Evolutionary conservation across 2,329 filamentous ascomycete genomes (phyloP).

Genomic region (Raffaelea ambrosiae): DNA sequence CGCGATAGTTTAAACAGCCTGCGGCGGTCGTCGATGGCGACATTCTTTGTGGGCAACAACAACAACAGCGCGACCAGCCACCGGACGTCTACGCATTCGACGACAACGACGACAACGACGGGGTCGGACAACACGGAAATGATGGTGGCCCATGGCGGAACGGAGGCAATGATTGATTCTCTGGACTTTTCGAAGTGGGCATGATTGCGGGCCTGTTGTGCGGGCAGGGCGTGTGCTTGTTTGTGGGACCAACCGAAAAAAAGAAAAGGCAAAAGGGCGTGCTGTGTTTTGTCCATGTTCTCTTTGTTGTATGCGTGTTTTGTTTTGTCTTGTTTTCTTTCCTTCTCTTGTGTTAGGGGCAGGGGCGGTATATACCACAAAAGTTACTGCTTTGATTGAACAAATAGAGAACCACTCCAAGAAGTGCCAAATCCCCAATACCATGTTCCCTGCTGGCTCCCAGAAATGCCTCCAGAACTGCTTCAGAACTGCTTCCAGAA

Average conservation of each 20-base stretch:
- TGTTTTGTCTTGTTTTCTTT: neutral
- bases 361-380: conserved; percentile 25
- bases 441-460: too few species aligned
- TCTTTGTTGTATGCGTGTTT: neutral
- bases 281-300: neutral
- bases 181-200: conserved; percentile 42
- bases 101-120: conserved; percentile 30
- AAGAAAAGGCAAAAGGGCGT: neutral
- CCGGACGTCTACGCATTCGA: conserved; percentile 49
- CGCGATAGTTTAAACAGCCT: conserved; percentile 55
- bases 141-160: conserved; percentile 18
- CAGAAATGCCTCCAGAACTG: too few species aligned
- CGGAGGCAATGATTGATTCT: conserved; percentile 34
- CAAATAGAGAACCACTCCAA: neutral
- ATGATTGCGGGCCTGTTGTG: neutral
- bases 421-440: too few species aligned
- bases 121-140: conserved; percentile 42
- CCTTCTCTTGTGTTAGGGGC: neutral
- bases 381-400: conserved; percentile 18
- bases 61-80: conserved; percentile 50
- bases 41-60: conserved; percentile 51
- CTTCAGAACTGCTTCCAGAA: too few species aligned
- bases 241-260: neutral
- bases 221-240: neutral
- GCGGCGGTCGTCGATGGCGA: conserved; percentile 55